Percentiles rank a stretch among this genome's conserved stretches.
Conservation (phyloP, 129 eudicot species). For the Mikania micrantha region DNA sequence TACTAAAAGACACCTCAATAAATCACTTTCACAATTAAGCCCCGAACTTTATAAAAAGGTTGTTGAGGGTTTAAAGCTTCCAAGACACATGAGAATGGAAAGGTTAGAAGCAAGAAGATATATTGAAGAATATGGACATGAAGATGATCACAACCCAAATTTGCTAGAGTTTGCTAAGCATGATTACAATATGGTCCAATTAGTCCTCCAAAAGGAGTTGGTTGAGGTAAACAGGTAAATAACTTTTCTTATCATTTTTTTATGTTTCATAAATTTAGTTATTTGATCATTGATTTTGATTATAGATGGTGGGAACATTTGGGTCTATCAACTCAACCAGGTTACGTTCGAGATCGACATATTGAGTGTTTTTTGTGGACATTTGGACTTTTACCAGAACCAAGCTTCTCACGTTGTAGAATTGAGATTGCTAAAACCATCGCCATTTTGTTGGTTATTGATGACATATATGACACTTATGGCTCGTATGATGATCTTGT, state of each 20-base stretch:
- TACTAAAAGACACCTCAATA: constrained; percentile 27
- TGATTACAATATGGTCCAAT: constrained; percentile 49
- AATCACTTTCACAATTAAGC: constrained; percentile 11
- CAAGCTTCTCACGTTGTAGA: constrained; percentile 27
- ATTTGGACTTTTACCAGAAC: constrained; percentile 41
- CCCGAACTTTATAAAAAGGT: constrained; percentile 12
- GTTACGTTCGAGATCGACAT: constrained; percentile 44
- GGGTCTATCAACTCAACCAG: constrained; percentile 30
- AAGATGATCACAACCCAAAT: constrained; percentile 19
- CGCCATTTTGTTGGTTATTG: constrained; percentile 39
- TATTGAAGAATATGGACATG: constrained; percentile 36
- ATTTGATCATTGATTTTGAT: not conserved
- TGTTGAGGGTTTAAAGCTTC: constrained; percentile 35
- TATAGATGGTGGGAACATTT: constrained; percentile 56
- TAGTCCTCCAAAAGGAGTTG: constrained; percentile 41
- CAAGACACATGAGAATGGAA: constrained; percentile 49
- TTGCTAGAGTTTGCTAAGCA: constrained; percentile 48
- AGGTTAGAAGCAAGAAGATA: constrained; percentile 46
- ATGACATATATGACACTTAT: constrained; percentile 51
- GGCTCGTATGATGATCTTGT: constrained; percentile 49
- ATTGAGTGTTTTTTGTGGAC: constrained; percentile 51
- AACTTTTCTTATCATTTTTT: not conserved
- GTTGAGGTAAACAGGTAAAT: constrained; percentile 39
- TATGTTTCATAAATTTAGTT: not conserved
- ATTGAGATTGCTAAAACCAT: constrained; percentile 40